A percentile compares a stretch with the other conserved stretches of the same genome.
These are phyloP conservation scores for Hymenoscyphus scutula DNA, from an alignment of 2,329 filamentous ascomycete species.

Conservation along the genomic window DNA sequence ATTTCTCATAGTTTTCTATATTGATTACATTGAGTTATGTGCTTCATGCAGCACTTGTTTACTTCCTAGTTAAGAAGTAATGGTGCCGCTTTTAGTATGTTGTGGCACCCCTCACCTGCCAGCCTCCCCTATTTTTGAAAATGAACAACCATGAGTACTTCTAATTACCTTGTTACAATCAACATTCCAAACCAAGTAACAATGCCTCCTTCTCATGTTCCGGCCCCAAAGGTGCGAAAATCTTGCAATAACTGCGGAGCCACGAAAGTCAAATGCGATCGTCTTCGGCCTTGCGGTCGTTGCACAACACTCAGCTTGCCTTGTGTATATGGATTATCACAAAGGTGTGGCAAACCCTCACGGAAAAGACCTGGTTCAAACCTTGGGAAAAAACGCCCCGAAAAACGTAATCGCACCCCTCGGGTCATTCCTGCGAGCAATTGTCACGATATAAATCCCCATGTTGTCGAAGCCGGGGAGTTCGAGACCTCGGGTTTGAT, in stretches of 20 bases:
- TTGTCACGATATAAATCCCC: conserved; percentile 1
- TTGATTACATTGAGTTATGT: no score
- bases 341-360: conserved; percentile 29
- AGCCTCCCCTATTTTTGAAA: no score
- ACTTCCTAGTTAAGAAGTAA: no score
- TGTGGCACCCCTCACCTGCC: no score
- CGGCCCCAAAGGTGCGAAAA: conserved; percentile 29
- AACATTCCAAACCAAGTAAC: no score
- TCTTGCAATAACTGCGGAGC: conserved; percentile 34
- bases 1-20: no score
- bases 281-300: conserved; percentile 32
- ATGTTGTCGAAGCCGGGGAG: conserved; percentile 12
- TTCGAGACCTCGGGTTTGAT: background rate
- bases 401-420: conserved; percentile 7
- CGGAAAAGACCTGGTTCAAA: conserved; percentile 19
- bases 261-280: conserved; percentile 37
- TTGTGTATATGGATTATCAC: conserved; percentile 32
- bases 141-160: no score
- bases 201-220: no score
- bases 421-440: conserved; percentile 9
- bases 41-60: no score
- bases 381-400: background rate
- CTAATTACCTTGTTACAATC: no score
- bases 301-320: conserved; percentile 26
- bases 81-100: no score